These are phyloP conservation scores for Parietichytrium sp. DNA, from an alignment of 108 stramenopile species.

Conservation along the genomic window DNA sequence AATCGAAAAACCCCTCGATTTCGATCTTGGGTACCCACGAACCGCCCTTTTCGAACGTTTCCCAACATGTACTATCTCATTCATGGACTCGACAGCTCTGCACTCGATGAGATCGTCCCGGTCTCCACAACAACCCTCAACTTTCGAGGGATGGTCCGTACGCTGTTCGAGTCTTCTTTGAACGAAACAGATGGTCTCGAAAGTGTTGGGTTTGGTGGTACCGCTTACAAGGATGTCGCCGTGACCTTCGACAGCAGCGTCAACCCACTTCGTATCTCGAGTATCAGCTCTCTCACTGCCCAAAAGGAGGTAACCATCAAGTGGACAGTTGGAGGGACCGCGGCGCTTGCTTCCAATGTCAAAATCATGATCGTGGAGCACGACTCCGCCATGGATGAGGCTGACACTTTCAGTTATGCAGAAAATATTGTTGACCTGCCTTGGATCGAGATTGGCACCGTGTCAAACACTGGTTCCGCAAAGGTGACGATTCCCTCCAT, in stretches of 20 bases:
- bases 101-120: conserved; percentile 14
- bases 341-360: background rate
- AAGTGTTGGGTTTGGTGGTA: background rate
- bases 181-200: background rate
- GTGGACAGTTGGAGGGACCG: background rate
- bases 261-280: background rate
- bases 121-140: background rate
- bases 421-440: background rate
- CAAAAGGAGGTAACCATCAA: background rate
- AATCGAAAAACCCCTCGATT: background rate
- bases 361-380: background rate
- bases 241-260: background rate
- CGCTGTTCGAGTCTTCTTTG: too few species aligned
- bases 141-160: background rate
- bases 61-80: background rate
- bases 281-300: background rate
- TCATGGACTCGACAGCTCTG: background rate
- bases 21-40: conserved; percentile 8
- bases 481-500: background rate
- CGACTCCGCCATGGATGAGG: background rate
- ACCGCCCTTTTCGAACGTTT: background rate
- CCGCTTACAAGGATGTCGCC: background rate
- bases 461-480: background rate
- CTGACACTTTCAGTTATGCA: background rate
- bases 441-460: background rate